These are phyloP conservation scores for Austroboletus niveus DNA, from an alignment of 1,284 basidiomycete species.

Conservation along the genomic window DNA sequence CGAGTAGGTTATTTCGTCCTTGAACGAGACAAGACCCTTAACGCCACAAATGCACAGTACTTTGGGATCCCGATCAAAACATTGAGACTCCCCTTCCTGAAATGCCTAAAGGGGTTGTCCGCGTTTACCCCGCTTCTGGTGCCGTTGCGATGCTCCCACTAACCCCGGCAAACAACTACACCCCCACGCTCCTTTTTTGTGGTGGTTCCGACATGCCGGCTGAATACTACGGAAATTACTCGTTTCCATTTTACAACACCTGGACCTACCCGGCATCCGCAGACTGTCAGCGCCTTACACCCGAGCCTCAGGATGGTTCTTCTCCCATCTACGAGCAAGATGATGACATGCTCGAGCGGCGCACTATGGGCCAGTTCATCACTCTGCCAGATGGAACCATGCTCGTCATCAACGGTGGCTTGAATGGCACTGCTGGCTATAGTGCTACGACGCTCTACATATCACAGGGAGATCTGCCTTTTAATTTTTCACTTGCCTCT, in stretches of 20 bases:
- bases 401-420: conserved; percentile 75
- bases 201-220: conserved; percentile 82
- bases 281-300: conserved; percentile 74
- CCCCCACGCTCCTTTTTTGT: conserved; percentile 84
- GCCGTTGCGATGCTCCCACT: conserved; percentile 89
- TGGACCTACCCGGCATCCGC: conserved; percentile 61
- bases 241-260: conserved; percentile 64
- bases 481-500: conserved; percentile 60
- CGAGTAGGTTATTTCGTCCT: conserved; percentile 41
- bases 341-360: conserved; percentile 73
- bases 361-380: conserved; percentile 89
- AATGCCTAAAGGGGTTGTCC: conserved; percentile 67
- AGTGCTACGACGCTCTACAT: conserved; percentile 42
- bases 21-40: background rate
- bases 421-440: conserved; percentile 76
- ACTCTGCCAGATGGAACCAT: conserved; percentile 74
- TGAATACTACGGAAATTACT: conserved; percentile 70
- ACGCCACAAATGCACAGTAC: background rate
- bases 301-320: conserved; percentile 70
- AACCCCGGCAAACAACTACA: conserved; percentile 87
- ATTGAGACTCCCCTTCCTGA: conserved; percentile 58
- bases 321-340: conserved; percentile 56
- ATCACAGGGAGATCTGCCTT: conserved; percentile 52
- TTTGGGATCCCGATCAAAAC: conserved; percentile 62
- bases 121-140: conserved; percentile 92